phyloP scores from a whole-genome alignment of 1,139 yeast species.

The Kurtzmaniella quercitrusa region DNA sequence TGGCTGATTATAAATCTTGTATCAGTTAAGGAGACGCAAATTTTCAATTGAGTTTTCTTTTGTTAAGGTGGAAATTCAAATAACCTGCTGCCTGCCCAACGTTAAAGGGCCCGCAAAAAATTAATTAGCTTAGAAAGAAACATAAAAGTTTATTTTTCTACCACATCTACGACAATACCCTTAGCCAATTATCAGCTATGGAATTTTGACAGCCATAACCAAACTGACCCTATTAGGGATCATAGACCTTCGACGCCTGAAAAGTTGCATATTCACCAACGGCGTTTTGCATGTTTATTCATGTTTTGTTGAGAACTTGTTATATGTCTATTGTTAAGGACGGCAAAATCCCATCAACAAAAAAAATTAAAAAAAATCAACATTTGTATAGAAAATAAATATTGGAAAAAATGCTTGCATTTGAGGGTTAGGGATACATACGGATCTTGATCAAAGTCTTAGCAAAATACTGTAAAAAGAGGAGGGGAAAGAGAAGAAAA shows the following conservation, averaged over 20 bases:
- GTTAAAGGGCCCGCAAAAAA: not conserved
- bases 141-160: not conserved
- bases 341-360: not conserved
- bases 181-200: not conserved
- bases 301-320: not conserved
- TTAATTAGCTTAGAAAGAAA: not conserved
- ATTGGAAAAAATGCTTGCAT: not conserved
- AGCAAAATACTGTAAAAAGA: no score
- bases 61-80: no score
- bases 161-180: not conserved
- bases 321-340: not conserved
- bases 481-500: no score
- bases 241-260: not conserved
- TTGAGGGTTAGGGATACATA: not conserved
- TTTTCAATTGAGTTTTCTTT: no score
- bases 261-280: not conserved
- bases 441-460: no score
- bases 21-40: no score
- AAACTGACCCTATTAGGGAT: not conserved
- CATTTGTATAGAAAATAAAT: not conserved
- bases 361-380: not conserved
- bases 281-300: not conserved
- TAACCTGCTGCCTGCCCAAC: no score
- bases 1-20: no score
- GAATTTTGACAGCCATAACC: not conserved